phyloP scores from a whole-genome alignment of 2,329 filamentous ascomycete species.

The Xylariaceae sp. region DNA sequence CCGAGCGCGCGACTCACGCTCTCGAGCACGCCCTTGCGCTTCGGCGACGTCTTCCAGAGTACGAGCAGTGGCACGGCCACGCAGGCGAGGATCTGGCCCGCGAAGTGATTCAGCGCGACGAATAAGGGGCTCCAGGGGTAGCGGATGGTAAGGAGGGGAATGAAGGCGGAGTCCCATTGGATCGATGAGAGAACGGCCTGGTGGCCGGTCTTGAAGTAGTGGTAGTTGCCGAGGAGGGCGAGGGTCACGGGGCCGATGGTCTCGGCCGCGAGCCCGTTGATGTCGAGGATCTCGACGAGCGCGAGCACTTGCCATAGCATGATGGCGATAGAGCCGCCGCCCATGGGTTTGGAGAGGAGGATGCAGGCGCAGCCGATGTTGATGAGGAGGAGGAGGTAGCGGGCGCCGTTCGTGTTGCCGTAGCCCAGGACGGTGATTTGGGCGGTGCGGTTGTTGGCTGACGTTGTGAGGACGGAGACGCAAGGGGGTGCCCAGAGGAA shows the following conservation, averaged over 20 bases:
- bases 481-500: constrained; percentile 84
- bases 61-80: constrained; percentile 73
- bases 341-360: constrained; percentile 91
- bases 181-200: constrained; percentile 82
- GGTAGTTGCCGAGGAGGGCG: constrained; percentile 82
- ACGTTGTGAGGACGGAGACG: constrained; percentile 61
- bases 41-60: constrained; percentile 83
- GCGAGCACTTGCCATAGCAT: constrained; percentile 87
- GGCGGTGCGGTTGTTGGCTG: constrained; percentile 40
- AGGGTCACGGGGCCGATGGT: constrained; percentile 80
- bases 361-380: constrained; percentile 73
- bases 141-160: constrained; percentile 72
- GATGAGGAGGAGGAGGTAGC: constrained; percentile 78
- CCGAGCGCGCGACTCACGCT: constrained; percentile 65
- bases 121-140: constrained; percentile 88
- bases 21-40: constrained; percentile 63
- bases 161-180: constrained; percentile 95
- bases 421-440: constrained; percentile 81
- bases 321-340: constrained; percentile 73
- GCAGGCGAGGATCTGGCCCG: constrained; percentile 77
- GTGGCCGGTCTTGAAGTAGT: constrained; percentile 98
- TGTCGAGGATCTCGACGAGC: constrained; percentile 59
- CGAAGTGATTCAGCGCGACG: constrained; percentile 81
- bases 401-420: constrained; percentile 84
- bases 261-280: constrained; percentile 56